These are phyloP conservation scores for Delphinella strobiligena DNA, from an alignment of 2,329 filamentous ascomycete genomes.

Conservation along the genomic window DNA sequence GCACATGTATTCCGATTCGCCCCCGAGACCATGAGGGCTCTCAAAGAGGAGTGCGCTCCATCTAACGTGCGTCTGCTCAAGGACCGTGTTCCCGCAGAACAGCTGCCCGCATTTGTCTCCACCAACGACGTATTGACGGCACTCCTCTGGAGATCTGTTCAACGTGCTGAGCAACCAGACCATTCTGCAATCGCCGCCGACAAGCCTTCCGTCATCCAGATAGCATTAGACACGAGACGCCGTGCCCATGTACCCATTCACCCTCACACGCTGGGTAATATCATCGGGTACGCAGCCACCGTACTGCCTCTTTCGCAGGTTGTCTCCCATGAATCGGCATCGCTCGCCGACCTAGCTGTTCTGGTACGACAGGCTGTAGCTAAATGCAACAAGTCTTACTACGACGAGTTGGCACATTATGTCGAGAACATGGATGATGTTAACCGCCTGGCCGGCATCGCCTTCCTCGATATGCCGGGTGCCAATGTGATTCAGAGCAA, in stretches of 20 bases:
- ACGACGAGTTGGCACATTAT: not conserved
- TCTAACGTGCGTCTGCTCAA: not conserved
- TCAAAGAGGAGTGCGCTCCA: not conserved
- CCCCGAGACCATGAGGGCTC: not conserved
- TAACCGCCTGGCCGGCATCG: not conserved
- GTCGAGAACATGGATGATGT: constrained; percentile 1
- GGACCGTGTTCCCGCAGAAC: not conserved
- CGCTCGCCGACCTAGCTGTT: not conserved
- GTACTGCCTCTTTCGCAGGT: not conserved
- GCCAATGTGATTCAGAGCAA: not conserved
- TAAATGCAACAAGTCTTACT: not conserved
- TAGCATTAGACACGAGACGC: not conserved
- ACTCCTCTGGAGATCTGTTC: not conserved
- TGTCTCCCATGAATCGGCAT: not conserved
- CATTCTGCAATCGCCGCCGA: constrained; percentile 1
- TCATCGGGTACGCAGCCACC: not conserved
- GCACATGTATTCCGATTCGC: not conserved
- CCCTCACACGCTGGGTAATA: not conserved
- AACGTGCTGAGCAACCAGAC: not conserved
- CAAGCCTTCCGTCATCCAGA: not conserved
- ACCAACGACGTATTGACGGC: not conserved
- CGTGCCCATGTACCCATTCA: not conserved
- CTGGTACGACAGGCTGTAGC: not conserved
- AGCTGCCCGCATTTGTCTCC: not conserved
- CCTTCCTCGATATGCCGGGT: constrained; percentile 1